These are phyloP conservation scores for Microdochium paspali DNA, from an alignment of 2,329 filamentous ascomycete genomes.

Conservation along the genomic window DNA sequence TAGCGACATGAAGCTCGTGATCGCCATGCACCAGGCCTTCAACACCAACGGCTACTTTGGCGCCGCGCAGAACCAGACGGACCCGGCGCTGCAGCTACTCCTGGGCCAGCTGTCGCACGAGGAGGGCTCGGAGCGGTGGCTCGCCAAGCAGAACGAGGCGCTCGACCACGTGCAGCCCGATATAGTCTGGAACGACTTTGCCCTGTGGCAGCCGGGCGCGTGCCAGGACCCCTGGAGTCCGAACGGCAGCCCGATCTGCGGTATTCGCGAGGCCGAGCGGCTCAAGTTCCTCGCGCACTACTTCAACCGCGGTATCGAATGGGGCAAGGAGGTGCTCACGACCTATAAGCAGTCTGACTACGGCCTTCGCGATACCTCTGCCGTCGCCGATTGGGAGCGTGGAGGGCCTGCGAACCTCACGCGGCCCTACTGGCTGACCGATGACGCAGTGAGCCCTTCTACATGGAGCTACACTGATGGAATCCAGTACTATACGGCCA, in stretches of 20 bases:
- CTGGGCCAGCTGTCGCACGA: slow-evolving; percentile 6
- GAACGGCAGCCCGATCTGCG: slow-evolving; percentile 2
- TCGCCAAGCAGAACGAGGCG: slow-evolving; percentile 6
- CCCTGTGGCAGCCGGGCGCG: slow-evolving; percentile 6
- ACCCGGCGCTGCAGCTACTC: slow-evolving; percentile 6
- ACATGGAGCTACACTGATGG: too few species aligned
- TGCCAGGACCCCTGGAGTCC: too few species aligned
- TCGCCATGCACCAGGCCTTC: slow-evolving; percentile 9
- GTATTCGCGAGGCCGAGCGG: slow-evolving; percentile 6
- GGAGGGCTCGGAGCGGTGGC: slow-evolving; percentile 6
- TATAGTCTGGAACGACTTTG: slow-evolving; percentile 9
- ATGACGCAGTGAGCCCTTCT: too few species aligned
- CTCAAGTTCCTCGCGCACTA: slow-evolving; percentile 7
- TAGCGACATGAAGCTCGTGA: slow-evolving; percentile 7
- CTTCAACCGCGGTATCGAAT: slow-evolving; percentile 9
- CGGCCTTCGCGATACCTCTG: slow-evolving; percentile 7
- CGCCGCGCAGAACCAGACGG: slow-evolving; percentile 4
- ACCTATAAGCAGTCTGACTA: slow-evolving; percentile 8
- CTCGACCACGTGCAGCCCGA: slow-evolving; percentile 8
- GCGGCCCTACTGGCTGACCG: too few species aligned
- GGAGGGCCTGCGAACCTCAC: slow-evolving; percentile 6
- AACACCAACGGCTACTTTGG: slow-evolving; percentile 9
- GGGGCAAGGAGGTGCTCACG: slow-evolving; percentile 8
- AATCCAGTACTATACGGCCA: too few species aligned
- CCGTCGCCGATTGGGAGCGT: slow-evolving; percentile 7